A percentile compares a stretch with the other conserved stretches of the same genome.
phyloP scores from a whole-genome alignment of 2,329 filamentous ascomycete genomes.

The Aspergillus sp. region DNA sequence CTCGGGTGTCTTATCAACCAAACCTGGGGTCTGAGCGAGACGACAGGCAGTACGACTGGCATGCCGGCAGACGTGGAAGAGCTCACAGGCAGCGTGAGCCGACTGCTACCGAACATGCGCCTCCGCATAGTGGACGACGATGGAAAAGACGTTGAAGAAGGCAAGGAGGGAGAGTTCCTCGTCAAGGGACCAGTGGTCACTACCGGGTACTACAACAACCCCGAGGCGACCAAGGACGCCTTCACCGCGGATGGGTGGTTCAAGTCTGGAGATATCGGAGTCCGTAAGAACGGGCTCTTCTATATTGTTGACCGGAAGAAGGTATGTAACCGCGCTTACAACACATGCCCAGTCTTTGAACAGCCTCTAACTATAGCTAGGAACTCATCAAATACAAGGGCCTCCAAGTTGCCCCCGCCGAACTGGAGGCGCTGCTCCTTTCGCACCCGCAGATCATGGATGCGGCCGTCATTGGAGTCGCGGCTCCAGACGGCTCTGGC shows the following conservation, averaged over 20 bases:
- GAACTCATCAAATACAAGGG: constrained; percentile 52
- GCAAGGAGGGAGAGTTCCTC: constrained; percentile 49
- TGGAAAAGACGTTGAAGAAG: constrained; percentile 50
- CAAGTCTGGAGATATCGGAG: constrained; percentile 53
- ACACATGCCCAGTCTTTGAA: background rate
- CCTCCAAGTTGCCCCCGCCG: constrained; percentile 35
- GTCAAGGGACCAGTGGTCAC: constrained; percentile 50
- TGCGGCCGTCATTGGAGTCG: constrained; percentile 44
- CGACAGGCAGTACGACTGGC: constrained; percentile 21
- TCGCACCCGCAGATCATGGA: constrained; percentile 43
- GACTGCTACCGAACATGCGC: constrained; percentile 30
- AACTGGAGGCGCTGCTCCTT: constrained; percentile 43
- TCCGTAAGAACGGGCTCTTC: constrained; percentile 43
- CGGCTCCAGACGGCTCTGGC: constrained; percentile 22
- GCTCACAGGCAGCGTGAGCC: constrained; percentile 12
- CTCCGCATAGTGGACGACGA: constrained; percentile 53
- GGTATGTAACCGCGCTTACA: constrained; percentile 18
- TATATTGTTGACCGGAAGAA: constrained; percentile 51
- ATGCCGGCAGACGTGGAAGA: constrained; percentile 13
- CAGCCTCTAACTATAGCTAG: background rate
- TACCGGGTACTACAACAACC: constrained; percentile 51
- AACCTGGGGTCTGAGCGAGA: constrained; percentile 54
- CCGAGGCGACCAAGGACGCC: constrained; percentile 44
- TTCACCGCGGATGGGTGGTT: constrained; percentile 52
- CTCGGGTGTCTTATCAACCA: constrained; percentile 36